Base-by-base conservation (phyloP, 176 grass and related monocot species). In the Paspalum vaginatum region DNA sequence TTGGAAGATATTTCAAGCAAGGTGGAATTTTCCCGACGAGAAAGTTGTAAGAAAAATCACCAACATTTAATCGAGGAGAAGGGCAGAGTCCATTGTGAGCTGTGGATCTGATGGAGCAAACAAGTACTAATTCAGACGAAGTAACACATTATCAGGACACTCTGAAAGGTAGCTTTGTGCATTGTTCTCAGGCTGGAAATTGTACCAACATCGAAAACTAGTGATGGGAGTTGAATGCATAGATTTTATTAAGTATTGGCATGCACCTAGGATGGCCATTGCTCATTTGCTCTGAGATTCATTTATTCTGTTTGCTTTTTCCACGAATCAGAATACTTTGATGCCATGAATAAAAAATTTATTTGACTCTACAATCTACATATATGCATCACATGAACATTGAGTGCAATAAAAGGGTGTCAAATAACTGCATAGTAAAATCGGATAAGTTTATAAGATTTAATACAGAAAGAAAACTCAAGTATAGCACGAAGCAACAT, bases 41-140 rank as follows among this genome's bases (percentile, higher is more conserved):
- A 70, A 99, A 99, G 58, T 99, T 95, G 88, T 88, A 99, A 5
- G 96, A 99, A 83, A 99, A 99, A 89, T 99, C 96, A 56, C 76
- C 92, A 74, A 89, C 75, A 77, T 64, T 86, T 81, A 99, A 85
- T 69, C 79, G 88, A 58, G 81, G 70, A 68, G 85, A 91, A 22
- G 71, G 86, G 81, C 92, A 99, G 72, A 99, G 72, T 66, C 86
- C 96, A 85, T 85, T 74, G 42, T 71, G 61, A 86, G 78, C 25
- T 37, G 61, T 81, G 24, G 83, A 89, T 47, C 90, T 98, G 84
- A 79, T 42, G 11, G 1, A 79, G 38, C 2, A 75, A 79, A 60
- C 69, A 81, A 5, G 58, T 13, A 52, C 0, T 40, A 20, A 42
- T 59, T 69, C 38, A 66, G 44, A 57, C 56, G 48, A 49, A 27